Percentiles rank a stretch among this genome's conserved stretches.
Conservation (phyloP, 2,329 filamentous ascomycete species). For the Botrytis sinoallii region DNA sequence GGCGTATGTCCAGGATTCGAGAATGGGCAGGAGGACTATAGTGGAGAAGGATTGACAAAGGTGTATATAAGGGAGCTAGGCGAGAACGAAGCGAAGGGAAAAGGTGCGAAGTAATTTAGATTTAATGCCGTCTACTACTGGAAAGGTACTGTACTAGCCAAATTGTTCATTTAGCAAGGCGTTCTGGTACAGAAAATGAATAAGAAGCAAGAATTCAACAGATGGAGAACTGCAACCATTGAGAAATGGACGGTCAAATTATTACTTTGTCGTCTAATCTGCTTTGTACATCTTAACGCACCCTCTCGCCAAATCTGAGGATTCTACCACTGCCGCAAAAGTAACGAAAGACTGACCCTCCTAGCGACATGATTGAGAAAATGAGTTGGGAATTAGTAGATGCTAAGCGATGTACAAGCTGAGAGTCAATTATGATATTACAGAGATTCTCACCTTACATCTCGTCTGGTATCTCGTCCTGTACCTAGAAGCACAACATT, state of each 20-base stretch:
- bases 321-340: neutral
- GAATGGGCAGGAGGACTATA: slow-evolving; percentile 71
- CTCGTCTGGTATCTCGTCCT: neutral
- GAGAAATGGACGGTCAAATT: neutral
- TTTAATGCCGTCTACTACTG: neutral
- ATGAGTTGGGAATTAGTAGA: neutral
- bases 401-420: neutral
- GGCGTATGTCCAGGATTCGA: slow-evolving; percentile 69
- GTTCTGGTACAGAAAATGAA: slow-evolving; percentile 20
- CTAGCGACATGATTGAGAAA: neutral
- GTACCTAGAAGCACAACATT: neutral
- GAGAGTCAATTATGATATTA: neutral
- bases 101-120: slow-evolving; percentile 33
- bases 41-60: slow-evolving; percentile 67
- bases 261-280: neutral
- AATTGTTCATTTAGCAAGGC: slow-evolving; percentile 23
- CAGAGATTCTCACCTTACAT: neutral
- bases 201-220: neutral
- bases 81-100: slow-evolving; percentile 69
- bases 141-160: neutral
- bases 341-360: neutral
- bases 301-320: neutral
- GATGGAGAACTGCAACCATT: neutral
- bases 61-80: slow-evolving; percentile 80
- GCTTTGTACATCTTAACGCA: neutral